These are phyloP conservation scores for Cenococcum geophilum DNA, from an alignment of 495 filamentous ascomycete species.

Conservation along the genomic window DNA sequence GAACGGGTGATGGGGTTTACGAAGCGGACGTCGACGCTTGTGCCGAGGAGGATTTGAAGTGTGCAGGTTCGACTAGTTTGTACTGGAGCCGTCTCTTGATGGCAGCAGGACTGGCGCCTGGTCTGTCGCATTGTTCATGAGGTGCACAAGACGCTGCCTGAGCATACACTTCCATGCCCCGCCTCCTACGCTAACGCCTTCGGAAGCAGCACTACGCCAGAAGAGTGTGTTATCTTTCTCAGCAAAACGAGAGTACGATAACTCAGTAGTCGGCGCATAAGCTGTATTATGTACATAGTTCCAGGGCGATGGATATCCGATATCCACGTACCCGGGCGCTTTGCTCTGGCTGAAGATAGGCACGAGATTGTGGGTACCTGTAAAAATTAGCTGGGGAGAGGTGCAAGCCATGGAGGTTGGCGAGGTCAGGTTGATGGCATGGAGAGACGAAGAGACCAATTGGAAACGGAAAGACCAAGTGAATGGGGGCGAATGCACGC, in stretches of 20 bases:
- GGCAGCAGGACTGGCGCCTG: conserved; percentile 25
- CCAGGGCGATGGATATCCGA: conserved; percentile 38
- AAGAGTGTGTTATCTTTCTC: conserved; percentile 36
- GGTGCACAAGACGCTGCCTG: conserved; percentile 52
- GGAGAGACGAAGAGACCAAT: conserved; percentile 62
- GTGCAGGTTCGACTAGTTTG: no score
- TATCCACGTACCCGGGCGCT: conserved; percentile 55
- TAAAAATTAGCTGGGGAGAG: conserved; percentile 58
- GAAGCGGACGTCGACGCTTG: conserved; percentile 32
- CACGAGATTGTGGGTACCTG: conserved; percentile 55
- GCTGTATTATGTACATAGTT: conserved; percentile 37
- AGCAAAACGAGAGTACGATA: conserved; percentile 29
- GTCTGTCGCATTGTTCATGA: conserved; percentile 46
- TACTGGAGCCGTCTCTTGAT: no score
- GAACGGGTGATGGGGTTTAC: conserved; percentile 49
- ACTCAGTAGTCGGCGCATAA: conserved; percentile 27
- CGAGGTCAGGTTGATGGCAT: conserved; percentile 76
- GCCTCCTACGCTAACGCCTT: conserved; percentile 43
- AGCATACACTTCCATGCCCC: conserved; percentile 52
- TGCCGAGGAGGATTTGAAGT: conserved; percentile 32
- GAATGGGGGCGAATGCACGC: conserved; percentile 62
- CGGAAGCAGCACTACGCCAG: conserved; percentile 44
- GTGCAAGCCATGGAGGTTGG: conserved; percentile 65
- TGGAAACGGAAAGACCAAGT: conserved; percentile 55
- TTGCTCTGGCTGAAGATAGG: conserved; percentile 74